These are phyloP conservation scores for Eucalyptus regnans DNA, from an alignment of 345 rosid species.

Conservation along the genomic window DNA sequence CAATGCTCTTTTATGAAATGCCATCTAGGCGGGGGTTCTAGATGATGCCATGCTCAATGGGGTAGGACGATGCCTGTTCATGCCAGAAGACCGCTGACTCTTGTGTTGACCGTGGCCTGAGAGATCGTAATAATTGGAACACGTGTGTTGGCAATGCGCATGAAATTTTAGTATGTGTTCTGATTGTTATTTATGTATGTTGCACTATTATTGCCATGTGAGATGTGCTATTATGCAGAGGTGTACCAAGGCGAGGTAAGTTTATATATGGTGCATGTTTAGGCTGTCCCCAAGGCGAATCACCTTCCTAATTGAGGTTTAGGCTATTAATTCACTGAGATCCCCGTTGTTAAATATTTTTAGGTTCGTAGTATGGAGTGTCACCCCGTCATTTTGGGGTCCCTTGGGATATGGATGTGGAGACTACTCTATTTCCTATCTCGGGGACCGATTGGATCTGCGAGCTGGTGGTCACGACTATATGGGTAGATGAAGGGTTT, in stretches of 20 bases:
- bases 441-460: fast-evolving
- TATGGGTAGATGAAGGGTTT: no score
- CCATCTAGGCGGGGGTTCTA: fast-evolving
- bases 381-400: fast-evolving
- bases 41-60: fast-evolving
- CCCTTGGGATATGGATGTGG: no score
- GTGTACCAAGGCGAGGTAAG: fast-evolving
- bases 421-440: no score
- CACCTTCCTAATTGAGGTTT: no score
- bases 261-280: no score
- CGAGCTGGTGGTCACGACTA: fast-evolving
- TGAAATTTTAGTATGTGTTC: fast-evolving
- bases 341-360: no score
- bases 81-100: fast-evolving
- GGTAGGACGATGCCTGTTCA: fast-evolving
- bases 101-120: no score
- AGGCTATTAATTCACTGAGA: fast-evolving
- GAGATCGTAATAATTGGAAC: no score
- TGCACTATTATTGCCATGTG: no score
- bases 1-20: fast-evolving
- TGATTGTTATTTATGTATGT: fast-evolving
- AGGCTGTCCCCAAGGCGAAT: no score
- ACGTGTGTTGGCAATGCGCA: no score
- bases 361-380: fast-evolving
- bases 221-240: no score